Evolutionary conservation across 2,329 filamentous ascomycete genomes (phyloP).

Genomic region (Xylaria sp.): DNA sequence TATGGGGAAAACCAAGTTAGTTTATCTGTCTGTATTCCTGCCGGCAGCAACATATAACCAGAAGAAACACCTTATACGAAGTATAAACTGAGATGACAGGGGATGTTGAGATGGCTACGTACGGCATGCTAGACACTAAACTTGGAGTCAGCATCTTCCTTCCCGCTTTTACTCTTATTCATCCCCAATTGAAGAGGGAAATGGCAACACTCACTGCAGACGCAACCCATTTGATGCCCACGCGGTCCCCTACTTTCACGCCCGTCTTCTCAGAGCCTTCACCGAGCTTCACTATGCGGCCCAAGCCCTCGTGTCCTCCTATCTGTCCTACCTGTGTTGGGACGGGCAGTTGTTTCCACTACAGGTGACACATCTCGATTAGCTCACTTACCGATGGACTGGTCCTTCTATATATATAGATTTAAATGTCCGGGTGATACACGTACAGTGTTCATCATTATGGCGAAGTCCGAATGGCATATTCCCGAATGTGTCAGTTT

Average conservation of each 20-base stretch:
- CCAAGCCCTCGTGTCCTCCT: slow-evolving; percentile 30
- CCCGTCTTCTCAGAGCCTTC: slow-evolving; percentile 15
- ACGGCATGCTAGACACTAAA: slow-evolving; percentile 27
- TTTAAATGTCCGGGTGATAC: not conserved
- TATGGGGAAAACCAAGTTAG: not conserved
- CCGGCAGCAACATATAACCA: not conserved
- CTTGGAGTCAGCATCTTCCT: no score
- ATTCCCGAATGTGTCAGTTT: slow-evolving; percentile 32
- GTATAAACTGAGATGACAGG: not conserved
- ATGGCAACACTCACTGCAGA: not conserved
- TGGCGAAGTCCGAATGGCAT: slow-evolving; percentile 29
- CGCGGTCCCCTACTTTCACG: slow-evolving; percentile 28
- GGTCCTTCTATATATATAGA: not conserved
- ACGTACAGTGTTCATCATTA: slow-evolving; percentile 30
- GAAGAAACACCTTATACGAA: not conserved
- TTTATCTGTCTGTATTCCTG: not conserved
- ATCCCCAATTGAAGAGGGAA: no score
- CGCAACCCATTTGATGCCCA: slow-evolving; percentile 31
- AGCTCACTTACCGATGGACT: not conserved
- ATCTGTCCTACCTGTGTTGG: slow-evolving; percentile 20
- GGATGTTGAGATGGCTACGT: not conserved
- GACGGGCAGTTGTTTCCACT: slow-evolving; percentile 20
- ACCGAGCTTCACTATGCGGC: slow-evolving; percentile 26
- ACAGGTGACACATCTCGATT: not conserved
- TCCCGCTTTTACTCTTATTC: no score